These are phyloP conservation scores for Blakeslea trispora DNA, from an alignment of 371 early-diverging fungal species.

Conservation along the genomic window DNA sequence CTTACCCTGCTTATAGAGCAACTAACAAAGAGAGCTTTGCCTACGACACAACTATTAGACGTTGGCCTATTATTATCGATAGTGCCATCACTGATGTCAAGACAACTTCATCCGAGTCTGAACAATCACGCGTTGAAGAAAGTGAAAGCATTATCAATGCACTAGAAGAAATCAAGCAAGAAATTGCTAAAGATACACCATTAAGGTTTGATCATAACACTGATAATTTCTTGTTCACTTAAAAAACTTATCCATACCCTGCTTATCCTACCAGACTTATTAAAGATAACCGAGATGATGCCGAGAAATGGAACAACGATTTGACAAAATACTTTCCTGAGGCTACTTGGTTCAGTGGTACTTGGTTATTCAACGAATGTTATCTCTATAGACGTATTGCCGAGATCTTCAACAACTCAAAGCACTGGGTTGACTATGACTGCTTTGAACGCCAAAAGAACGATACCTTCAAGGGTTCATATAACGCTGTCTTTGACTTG, in stretches of 20 bases:
- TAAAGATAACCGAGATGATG: constrained; percentile 63
- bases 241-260: too few species aligned
- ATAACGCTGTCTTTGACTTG: constrained; percentile 64
- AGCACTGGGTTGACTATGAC: constrained; percentile 70
- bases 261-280: constrained; percentile 42
- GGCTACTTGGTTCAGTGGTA: constrained; percentile 67
- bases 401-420: constrained; percentile 58
- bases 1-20: constrained; percentile 66
- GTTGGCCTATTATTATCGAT: constrained; percentile 86
- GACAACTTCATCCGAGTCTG: constrained; percentile 36
- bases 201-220: constrained; percentile 43
- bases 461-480: constrained; percentile 66
- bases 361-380: constrained; percentile 84
- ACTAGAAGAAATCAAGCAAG: constrained; percentile 66
- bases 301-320: constrained; percentile 64
- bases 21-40: constrained; percentile 73
- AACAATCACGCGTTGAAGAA: constrained; percentile 45
- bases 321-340: constrained; percentile 52
- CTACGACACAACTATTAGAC: constrained; percentile 70
- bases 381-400: constrained; percentile 82
- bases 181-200: constrained; percentile 66
- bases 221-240: not conserved
- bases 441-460: constrained; percentile 75
- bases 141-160: constrained; percentile 64
- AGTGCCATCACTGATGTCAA: constrained; percentile 69